Evolutionary conservation across 805 yeast genomes (phyloP).

Genomic region (Nakazawaea wickerhamii): DNA sequence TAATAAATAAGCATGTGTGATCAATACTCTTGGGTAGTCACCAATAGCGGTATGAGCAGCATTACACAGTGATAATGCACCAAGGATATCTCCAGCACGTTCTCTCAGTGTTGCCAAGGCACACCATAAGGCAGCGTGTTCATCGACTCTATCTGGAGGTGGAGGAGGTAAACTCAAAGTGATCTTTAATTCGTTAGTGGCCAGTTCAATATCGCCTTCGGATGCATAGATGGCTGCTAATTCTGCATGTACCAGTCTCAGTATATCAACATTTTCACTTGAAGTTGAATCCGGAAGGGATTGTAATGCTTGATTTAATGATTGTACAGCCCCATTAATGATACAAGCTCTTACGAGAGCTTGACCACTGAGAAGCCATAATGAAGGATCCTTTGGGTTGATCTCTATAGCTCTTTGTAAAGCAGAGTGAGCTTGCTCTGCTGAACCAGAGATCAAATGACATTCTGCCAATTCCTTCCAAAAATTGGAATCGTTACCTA

Average conservation of each 20-base stretch:
- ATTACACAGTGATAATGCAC: slow-evolving; percentile 46
- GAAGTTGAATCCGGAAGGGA: slow-evolving; percentile 32
- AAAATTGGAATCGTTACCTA: slow-evolving; percentile 33
- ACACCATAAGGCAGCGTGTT: slow-evolving; percentile 48
- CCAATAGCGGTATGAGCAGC: slow-evolving; percentile 42
- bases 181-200: slow-evolving; percentile 44
- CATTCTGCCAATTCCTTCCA: slow-evolving; percentile 50
- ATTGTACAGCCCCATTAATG: slow-evolving; percentile 40
- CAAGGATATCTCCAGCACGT: slow-evolving; percentile 41
- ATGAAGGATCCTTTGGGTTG: slow-evolving; percentile 35
- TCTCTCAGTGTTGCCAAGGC: slow-evolving; percentile 47
- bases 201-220: slow-evolving; percentile 43
- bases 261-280: slow-evolving; percentile 37
- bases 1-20: slow-evolving; percentile 46
- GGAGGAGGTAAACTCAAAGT: slow-evolving; percentile 48
- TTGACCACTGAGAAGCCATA: slow-evolving; percentile 47
- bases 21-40: slow-evolving; percentile 35
- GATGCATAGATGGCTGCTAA: slow-evolving; percentile 50
- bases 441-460: slow-evolving; percentile 39
- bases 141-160: slow-evolving; percentile 36
- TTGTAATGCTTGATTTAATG: slow-evolving; percentile 39
- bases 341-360: slow-evolving; percentile 38
- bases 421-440: slow-evolving; percentile 47
- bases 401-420: slow-evolving; percentile 37
- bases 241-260: slow-evolving; percentile 49